These are phyloP conservation scores for Byssothecium circinans DNA, from an alignment of 2,329 filamentous ascomycete species.

Conservation along the genomic window DNA sequence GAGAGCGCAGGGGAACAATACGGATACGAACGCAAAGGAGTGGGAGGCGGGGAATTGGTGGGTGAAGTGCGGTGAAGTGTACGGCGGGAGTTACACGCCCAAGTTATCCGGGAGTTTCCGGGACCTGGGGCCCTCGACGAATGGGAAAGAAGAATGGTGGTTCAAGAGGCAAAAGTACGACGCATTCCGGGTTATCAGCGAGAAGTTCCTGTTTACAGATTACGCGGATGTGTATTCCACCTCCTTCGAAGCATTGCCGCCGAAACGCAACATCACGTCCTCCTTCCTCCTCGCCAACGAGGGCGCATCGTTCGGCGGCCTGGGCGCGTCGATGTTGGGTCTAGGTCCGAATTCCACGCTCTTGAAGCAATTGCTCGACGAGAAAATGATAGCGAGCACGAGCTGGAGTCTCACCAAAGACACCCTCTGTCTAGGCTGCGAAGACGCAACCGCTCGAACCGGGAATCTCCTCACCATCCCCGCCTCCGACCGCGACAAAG, in stretches of 20 bases:
- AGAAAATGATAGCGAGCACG: constrained; percentile 12
- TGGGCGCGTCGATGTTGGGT: constrained; percentile 14
- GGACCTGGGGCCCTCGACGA: constrained; percentile 10
- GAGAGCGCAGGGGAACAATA: neutral
- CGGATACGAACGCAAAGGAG: neutral
- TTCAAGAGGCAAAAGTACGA: constrained; percentile 4
- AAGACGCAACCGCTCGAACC: constrained; percentile 5
- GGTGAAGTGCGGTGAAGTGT: constrained; percentile 11
- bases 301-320: constrained; percentile 10
- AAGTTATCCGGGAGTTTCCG: constrained; percentile 8
- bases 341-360: constrained; percentile 16
- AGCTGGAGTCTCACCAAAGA: constrained; percentile 17
- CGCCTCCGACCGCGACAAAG: constrained; percentile 7
- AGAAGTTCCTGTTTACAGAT: constrained; percentile 15
- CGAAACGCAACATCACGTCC: constrained; percentile 7
- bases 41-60: too few relatives aligned
- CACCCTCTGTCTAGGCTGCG: constrained; percentile 19
- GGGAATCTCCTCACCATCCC: constrained; percentile 11
- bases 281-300: constrained; percentile 15
- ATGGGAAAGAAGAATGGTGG: constrained; percentile 11
- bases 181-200: constrained; percentile 14
- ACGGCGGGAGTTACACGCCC: constrained; percentile 17
- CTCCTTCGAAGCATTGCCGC: constrained; percentile 6
- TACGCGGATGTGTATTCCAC: constrained; percentile 12
- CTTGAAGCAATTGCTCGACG: constrained; percentile 3